These are phyloP conservation scores for Cucumis hystrix DNA, from an alignment of 306 rosid species.

Conservation along the genomic window DNA sequence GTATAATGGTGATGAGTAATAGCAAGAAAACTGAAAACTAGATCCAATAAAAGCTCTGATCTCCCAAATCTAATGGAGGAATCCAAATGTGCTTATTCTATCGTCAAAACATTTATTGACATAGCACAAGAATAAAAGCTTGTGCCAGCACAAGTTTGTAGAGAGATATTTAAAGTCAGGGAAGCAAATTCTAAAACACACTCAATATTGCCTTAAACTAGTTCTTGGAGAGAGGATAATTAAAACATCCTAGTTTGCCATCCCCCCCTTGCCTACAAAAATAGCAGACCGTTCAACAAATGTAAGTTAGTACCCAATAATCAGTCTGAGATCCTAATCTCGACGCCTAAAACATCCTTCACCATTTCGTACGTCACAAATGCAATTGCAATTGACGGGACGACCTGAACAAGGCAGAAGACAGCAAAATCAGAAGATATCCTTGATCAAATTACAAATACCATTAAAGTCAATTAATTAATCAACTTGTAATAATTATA, in stretches of 20 bases:
- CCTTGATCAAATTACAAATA: neutral
- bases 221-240: slow-evolving; percentile 21
- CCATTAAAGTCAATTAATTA: neutral
- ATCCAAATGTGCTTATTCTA: slow-evolving; percentile 34
- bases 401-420: slow-evolving; percentile 57
- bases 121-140: slow-evolving; percentile 31
- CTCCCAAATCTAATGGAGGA: slow-evolving; percentile 25
- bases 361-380: slow-evolving; percentile 87
- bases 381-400: slow-evolving; percentile 90
- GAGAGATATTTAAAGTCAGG: slow-evolving; percentile 12
- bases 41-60: slow-evolving; percentile 23
- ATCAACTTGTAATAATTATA: neutral
- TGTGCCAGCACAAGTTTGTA: slow-evolving; percentile 19
- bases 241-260: slow-evolving; percentile 27
- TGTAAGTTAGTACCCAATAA: slow-evolving; percentile 10
- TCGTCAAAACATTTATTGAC: slow-evolving; percentile 57
- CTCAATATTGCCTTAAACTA: slow-evolving; percentile 32
- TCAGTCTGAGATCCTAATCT: slow-evolving; percentile 88
- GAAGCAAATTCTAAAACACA: slow-evolving; percentile 52
- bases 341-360: slow-evolving; percentile 94
- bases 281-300: slow-evolving; percentile 26
- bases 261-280: slow-evolving; percentile 64
- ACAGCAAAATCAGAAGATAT: slow-evolving; percentile 1
- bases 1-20: neutral
- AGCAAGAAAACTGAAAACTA: neutral